phyloP scores from a whole-genome alignment of 768 basidiomycete species.

The Mycena epipterygia region DNA sequence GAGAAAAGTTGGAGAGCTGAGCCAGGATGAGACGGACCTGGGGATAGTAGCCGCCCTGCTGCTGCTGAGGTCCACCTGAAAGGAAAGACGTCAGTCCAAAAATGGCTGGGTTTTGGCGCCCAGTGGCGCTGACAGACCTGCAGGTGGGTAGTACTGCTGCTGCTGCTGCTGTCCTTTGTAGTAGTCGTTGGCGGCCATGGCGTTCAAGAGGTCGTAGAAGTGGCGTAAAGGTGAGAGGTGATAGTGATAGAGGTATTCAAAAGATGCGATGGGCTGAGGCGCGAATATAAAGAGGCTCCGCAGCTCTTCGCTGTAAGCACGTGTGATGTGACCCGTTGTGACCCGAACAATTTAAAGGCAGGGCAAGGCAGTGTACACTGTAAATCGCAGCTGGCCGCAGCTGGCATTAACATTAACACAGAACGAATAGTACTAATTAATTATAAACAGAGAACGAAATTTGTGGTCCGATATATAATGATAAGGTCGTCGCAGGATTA shows the following conservation, averaged over 20 bases:
- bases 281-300: neutral
- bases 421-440: conserved; percentile 30
- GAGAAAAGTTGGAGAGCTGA: neutral
- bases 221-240: conserved; percentile 26
- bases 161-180: conserved; percentile 63
- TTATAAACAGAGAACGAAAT: conserved; percentile 36
- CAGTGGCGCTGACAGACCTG: conserved; percentile 51
- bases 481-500: neutral
- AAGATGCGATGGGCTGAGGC: neutral
- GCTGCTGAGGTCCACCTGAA: conserved; percentile 59
- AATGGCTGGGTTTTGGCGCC: conserved; percentile 27
- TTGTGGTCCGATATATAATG: conserved; percentile 11
- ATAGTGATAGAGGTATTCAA: conserved; percentile 9
- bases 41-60: conserved; percentile 81
- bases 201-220: conserved; percentile 13
- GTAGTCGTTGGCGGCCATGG: conserved; percentile 84
- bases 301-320: too few relatives aligned
- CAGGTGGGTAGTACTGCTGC: conserved; percentile 68
- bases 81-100: conserved; percentile 17
- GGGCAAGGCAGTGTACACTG: conserved; percentile 7
- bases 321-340: too few relatives aligned
- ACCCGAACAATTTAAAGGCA: too few relatives aligned
- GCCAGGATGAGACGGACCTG: conserved; percentile 49
- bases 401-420: conserved; percentile 29
- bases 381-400: conserved; percentile 31